phyloP scores from a whole-genome alignment of 192 early-diverging fungal genomes.

The Rhizophlyctis rosea region DNA sequence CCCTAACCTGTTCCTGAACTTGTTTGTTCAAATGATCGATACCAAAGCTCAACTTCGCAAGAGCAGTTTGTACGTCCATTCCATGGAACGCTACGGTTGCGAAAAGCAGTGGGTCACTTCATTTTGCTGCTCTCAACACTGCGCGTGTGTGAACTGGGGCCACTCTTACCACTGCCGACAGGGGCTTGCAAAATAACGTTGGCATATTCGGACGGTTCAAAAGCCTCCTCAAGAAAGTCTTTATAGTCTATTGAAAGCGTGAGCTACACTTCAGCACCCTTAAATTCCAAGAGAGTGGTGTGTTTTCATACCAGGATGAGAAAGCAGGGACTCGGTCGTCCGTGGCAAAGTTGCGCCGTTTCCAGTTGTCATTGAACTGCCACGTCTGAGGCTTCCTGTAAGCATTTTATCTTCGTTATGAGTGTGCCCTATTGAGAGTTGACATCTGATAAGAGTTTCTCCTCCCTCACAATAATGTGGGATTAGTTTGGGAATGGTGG shows the following conservation, averaged over 20 bases:
- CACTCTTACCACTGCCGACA: constrained; percentile 27
- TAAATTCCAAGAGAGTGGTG: not conserved
- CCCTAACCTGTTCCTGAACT: constrained; percentile 64
- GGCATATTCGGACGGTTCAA: constrained; percentile 68
- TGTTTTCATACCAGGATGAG: not conserved
- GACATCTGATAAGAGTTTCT: too few species aligned
- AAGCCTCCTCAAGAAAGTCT: constrained; percentile 58
- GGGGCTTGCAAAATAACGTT: constrained; percentile 62
- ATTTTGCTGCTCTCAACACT: not conserved
- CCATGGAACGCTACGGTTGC: constrained; percentile 50
- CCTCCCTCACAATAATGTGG: too few species aligned
- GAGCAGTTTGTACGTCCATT: constrained; percentile 60
- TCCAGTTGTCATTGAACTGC: too few species aligned
- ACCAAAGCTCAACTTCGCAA: constrained; percentile 64
- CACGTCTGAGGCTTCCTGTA: too few species aligned
- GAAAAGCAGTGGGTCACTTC: too few species aligned
- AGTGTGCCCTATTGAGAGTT: too few species aligned
- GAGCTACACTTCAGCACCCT: not conserved
- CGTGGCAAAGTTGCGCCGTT: too few species aligned
- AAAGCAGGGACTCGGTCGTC: not conserved
- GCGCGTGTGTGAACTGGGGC: not conserved
- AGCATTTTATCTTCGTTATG: too few species aligned
- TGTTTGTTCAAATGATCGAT: constrained; percentile 74
- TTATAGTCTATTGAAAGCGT: constrained; percentile 52
- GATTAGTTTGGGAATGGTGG: too few species aligned